Evolutionary conservation across 257 asterid genomes (phyloP).

Genomic region (Forsythia suspensa): DNA sequence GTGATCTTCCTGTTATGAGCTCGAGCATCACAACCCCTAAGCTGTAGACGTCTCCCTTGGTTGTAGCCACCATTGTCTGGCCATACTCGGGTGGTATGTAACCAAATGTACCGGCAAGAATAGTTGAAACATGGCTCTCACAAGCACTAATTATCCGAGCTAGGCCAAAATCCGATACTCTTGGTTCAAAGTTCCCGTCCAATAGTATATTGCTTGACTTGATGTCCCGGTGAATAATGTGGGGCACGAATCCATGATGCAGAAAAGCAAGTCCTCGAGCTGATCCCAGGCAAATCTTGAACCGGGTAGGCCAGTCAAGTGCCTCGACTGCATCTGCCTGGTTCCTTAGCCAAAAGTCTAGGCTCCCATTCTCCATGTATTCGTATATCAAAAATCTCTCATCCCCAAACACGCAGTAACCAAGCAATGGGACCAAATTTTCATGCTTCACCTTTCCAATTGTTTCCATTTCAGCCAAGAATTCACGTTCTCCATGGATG

Average conservation of each 20-base stretch:
- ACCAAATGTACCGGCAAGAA: constrained; percentile 79
- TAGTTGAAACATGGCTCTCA: constrained; percentile 73
- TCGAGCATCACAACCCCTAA: constrained; percentile 88
- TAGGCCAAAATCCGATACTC: constrained; percentile 79
- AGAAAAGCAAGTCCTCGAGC: constrained; percentile 75
- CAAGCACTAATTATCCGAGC: constrained; percentile 82
- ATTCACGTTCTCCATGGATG: constrained; percentile 64
- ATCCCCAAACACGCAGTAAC: constrained; percentile 64
- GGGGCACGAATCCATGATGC: constrained; percentile 81
- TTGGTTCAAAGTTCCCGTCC: constrained; percentile 53
- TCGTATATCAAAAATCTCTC: constrained; percentile 66
- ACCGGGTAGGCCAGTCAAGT: constrained; percentile 68
- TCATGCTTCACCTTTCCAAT: constrained; percentile 75
- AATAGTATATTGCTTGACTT: constrained; percentile 75
- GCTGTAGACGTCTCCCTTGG: constrained; percentile 78
- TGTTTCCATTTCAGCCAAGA: constrained; percentile 82
- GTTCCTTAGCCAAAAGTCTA: constrained; percentile 65
- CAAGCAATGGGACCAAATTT: constrained; percentile 64
- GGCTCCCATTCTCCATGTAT: constrained; percentile 91
- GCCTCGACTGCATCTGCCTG: constrained; percentile 32
- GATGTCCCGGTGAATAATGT: constrained; percentile 78
- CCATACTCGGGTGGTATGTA: constrained; percentile 91
- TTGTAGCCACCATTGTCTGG: constrained; percentile 74
- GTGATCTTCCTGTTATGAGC: constrained; percentile 66
- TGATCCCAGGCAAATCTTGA: constrained; percentile 68